Conservation (phyloP, 1,139 yeast species). For the Pichia sp. region DNA sequence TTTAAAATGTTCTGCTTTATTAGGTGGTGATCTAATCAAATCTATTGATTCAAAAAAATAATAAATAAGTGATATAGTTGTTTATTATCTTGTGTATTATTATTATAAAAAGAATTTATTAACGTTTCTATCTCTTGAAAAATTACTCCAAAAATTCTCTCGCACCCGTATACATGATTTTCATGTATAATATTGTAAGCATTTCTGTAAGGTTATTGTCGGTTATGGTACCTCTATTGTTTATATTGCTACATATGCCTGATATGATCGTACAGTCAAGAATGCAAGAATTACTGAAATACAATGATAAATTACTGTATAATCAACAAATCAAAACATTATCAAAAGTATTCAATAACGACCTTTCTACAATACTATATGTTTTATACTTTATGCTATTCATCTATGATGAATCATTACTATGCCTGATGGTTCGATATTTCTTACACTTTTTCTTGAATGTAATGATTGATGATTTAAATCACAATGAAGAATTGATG, state of each 20-base stretch:
- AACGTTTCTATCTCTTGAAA: background rate
- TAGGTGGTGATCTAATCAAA: slow-evolving; percentile 65
- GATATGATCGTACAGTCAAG: slow-evolving; percentile 4
- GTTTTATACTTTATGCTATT: slow-evolving; percentile 8
- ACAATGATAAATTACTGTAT: slow-evolving; percentile 5
- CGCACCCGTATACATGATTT: too few relatives aligned
- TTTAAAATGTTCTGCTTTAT: slow-evolving; percentile 17
- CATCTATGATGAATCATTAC: slow-evolving; percentile 11
- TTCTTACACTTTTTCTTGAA: slow-evolving; percentile 8
- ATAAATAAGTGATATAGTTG: background rate
- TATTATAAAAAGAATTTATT: background rate
- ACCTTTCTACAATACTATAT: slow-evolving; percentile 2
- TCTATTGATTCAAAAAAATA: slow-evolving; percentile 9
- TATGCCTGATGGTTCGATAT: slow-evolving; percentile 6
- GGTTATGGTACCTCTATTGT: too few relatives aligned
- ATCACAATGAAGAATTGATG: background rate
- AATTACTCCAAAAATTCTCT: too few relatives aligned
- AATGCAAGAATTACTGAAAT: slow-evolving; percentile 3
- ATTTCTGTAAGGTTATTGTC: too few relatives aligned
- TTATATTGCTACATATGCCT: background rate
- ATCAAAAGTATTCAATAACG: slow-evolving; percentile 3
- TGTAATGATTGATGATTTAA: slow-evolving; percentile 2
- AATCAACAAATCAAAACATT: slow-evolving; percentile 6
- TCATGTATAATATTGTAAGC: too few relatives aligned
- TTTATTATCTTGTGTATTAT: background rate